Evolutionary conservation across 2,329 filamentous ascomycete genomes (phyloP), one percentile per base, ranked within the genome.

Genomic region (Fusarium decemcellulare): DNA sequence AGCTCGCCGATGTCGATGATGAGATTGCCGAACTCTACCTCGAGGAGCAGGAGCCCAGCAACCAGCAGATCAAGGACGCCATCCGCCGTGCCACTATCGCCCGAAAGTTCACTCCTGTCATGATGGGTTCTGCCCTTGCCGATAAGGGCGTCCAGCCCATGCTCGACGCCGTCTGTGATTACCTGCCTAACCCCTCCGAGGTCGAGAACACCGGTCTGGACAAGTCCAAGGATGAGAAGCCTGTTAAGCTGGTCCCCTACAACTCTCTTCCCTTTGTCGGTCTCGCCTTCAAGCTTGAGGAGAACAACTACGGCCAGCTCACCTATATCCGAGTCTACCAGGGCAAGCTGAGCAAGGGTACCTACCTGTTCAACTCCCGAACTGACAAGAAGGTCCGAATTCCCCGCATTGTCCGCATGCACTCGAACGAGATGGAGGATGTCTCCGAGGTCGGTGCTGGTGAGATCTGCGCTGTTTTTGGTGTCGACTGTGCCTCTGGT

Each of bases 371-470:
- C 88, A 99, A 98, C 82, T 95, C 95, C 9, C 91, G 95, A 74
- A 97, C 90, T 70, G 93, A 95, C 81, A 97, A 98, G 87, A 98
- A 95, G 85, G 92, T 99, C 78, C 95, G 97, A 82, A 92, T 99
- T 61, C 96, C 96, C 18, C 93, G 95, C 77, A 98, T 99, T 76
- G 96, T 99, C 67, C 94, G 96, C 68, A 99, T 99, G 96, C 96
- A 99, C 85, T 97, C 95, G 47, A 97, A 98, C 79, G 96, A 99
- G 78, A 97, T 99, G 95, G 96, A 99, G 81, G 96, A 99, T 77
- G 94, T 98, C 32, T 86, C 84, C 59, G 95, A 98, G 80, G 92
- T 99, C 68, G 94, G 95, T 55, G 95, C 96, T 57, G 96, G 96
- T 81, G 96, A 99, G 81, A 99, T 99, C 70, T 99, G 96, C 79